A percentile compares a stretch with the other conserved stretches of the same genome.
Evolutionary conservation across 1,284 basidiomycete species (phyloP).

Genomic region (Cryptococcus maquisensis): DNA sequence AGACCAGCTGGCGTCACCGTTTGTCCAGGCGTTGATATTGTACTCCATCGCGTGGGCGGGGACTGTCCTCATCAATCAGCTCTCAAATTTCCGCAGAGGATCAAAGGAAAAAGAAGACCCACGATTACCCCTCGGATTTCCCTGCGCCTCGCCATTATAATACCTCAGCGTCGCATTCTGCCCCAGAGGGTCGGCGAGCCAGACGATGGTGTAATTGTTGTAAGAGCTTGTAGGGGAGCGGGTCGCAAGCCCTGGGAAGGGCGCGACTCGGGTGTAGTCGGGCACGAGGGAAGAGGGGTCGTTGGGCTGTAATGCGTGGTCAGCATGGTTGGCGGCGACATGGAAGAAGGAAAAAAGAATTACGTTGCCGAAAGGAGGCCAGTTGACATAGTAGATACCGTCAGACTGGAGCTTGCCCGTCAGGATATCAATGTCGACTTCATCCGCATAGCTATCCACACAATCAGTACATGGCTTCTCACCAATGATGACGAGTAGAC

Average conservation of each 20-base stretch:
- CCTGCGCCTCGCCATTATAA: neutral
- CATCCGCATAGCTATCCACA: conserved; percentile 4
- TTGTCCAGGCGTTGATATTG: conserved; percentile 5
- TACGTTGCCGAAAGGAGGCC: conserved; percentile 11
- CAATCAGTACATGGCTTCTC: neutral
- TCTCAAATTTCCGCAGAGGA: neutral
- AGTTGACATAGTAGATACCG: conserved; percentile 2
- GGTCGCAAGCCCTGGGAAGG: neutral
- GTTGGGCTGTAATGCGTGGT: conserved; percentile 3
- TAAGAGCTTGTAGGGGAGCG: conserved; percentile 7
- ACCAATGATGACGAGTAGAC: neutral
- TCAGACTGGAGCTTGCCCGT: neutral
- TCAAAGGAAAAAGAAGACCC: no score
- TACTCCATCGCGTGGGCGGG: conserved; percentile 3
- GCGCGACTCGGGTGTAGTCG: neutral
- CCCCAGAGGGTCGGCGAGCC: neutral
- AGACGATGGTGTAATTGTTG: conserved; percentile 16
- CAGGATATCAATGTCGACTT: conserved; percentile 16
- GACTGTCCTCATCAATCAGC: neutral
- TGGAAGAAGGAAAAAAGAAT: neutral
- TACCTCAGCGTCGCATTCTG: neutral
- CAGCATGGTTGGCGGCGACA: neutral
- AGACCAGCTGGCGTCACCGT: conserved; percentile 6
- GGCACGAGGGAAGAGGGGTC: conserved; percentile 4
- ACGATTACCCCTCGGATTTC: no score